These are phyloP conservation scores for Plenodomus biglobosus DNA, from an alignment of 2,329 filamentous ascomycete genomes.

Conservation along the genomic window DNA sequence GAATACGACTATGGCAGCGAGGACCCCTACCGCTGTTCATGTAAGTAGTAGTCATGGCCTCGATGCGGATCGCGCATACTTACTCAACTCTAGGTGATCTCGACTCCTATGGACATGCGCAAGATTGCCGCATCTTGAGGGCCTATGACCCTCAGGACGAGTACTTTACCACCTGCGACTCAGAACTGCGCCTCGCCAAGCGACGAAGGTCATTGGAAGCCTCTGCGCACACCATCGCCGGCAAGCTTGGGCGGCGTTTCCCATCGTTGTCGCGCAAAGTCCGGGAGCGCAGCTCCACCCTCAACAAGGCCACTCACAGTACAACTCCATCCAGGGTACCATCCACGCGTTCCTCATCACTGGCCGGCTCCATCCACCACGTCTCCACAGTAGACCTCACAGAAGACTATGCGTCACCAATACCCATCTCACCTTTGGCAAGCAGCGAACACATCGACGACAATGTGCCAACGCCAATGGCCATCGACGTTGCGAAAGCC, in stretches of 20 bases:
- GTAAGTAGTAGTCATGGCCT: slow-evolving; percentile 61
- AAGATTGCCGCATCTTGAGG: slow-evolving; percentile 46
- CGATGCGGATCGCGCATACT: slow-evolving; percentile 18
- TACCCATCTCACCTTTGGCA: slow-evolving; percentile 25
- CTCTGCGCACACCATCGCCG: slow-evolving; percentile 62
- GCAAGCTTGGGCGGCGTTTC: slow-evolving; percentile 65
- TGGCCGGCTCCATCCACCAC: slow-evolving; percentile 62
- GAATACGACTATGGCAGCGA: slow-evolving; percentile 61
- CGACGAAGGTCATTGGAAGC: slow-evolving; percentile 63
- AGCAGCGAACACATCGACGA: slow-evolving; percentile 42
- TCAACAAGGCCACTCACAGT: slow-evolving; percentile 44
- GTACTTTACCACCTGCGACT: slow-evolving; percentile 61
- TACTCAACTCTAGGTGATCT: slow-evolving; percentile 57
- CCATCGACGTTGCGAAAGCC: slow-evolving; percentile 42
- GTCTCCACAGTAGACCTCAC: slow-evolving; percentile 41
- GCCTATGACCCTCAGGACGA: slow-evolving; percentile 66
- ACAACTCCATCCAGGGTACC: slow-evolving; percentile 56
- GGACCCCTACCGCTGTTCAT: slow-evolving; percentile 62
- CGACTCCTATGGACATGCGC: slow-evolving; percentile 57
- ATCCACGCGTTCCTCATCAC: slow-evolving; percentile 78
- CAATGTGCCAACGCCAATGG: slow-evolving; percentile 33
- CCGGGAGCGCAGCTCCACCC: slow-evolving; percentile 51
- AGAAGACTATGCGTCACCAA: slow-evolving; percentile 33
- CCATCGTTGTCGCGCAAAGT: slow-evolving; percentile 58
- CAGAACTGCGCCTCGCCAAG: slow-evolving; percentile 59